A percentile compares a stretch with the other conserved stretches of the same genome.
These are phyloP conservation scores for Lantana camara DNA, from an alignment of 257 asterid species.

Conservation along the genomic window DNA sequence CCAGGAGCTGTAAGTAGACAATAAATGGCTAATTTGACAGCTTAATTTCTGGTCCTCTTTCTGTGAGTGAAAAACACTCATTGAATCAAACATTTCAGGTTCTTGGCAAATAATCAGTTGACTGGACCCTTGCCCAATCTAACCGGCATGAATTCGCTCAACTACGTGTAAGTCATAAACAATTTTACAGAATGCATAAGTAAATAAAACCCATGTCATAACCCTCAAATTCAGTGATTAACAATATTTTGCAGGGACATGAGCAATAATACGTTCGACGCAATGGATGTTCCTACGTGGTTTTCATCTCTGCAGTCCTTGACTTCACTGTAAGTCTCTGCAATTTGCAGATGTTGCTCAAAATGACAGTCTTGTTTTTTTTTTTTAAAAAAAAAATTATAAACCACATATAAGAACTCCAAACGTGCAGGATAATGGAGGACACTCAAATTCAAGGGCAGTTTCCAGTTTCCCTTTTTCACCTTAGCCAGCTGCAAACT, in stretches of 20 bases:
- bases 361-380: background rate
- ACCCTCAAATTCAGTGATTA: background rate
- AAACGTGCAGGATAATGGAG: slow-evolving; percentile 64
- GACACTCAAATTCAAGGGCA: slow-evolving; percentile 53
- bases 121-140: slow-evolving; percentile 72
- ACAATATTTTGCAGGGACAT: slow-evolving; percentile 56
- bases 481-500: slow-evolving; percentile 66
- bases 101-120: slow-evolving; percentile 68
- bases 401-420: slow-evolving; percentile 5
- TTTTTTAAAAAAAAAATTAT: too few species aligned
- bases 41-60: background rate
- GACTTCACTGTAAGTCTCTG: slow-evolving; percentile 60
- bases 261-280: slow-evolving; percentile 73
- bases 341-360: background rate
- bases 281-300: slow-evolving; percentile 59
- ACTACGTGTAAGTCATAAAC: slow-evolving; percentile 62
- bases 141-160: slow-evolving; percentile 59
- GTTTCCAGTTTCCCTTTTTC: slow-evolving; percentile 53
- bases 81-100: slow-evolving; percentile 43
- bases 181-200: background rate
- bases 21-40: background rate
- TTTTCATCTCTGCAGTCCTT: slow-evolving; percentile 52
- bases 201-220: too few species aligned
- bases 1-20: slow-evolving; percentile 72
- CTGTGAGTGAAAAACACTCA: background rate